These are phyloP conservation scores for Hypericum perforatum DNA, from an alignment of 345 rosid species.

Conservation along the genomic window DNA sequence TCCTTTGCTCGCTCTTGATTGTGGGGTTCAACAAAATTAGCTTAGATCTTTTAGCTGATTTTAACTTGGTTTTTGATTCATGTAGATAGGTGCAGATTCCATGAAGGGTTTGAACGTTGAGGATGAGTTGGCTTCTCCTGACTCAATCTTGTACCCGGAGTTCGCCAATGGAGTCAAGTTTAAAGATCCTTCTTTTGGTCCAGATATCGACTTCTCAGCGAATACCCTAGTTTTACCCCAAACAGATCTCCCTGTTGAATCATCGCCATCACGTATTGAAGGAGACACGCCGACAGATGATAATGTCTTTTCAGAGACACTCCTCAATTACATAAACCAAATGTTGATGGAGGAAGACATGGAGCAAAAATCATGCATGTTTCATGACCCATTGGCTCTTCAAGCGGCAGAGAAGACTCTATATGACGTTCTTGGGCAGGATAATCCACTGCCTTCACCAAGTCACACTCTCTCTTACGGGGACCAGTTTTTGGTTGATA, in stretches of 20 bases:
- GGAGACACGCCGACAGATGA: constrained; percentile 41
- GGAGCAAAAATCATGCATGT: constrained; percentile 38
- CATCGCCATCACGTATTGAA: constrained; percentile 5
- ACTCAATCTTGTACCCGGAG: no score
- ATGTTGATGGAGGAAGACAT: constrained; percentile 67
- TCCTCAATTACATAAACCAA: constrained; percentile 50
- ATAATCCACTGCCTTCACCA: constrained; percentile 15
- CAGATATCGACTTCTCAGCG: constrained; percentile 14
- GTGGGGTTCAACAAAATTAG: no score
- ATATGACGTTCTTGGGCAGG: constrained; percentile 44
- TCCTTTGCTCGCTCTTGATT: no score
- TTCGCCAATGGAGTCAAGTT: no score
- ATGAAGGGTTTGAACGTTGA: no score
- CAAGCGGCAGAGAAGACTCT: constrained; percentile 57
- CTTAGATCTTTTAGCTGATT: no score
- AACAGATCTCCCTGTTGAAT: constrained; percentile 10
- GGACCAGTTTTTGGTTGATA: constrained; percentile 26
- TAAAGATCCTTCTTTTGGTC: no score
- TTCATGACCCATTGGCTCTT: constrained; percentile 45
- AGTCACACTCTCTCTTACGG: constrained; percentile 12
- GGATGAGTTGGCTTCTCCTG: no score
- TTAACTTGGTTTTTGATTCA: no score
- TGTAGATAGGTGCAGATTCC: no score
- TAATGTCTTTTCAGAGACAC: constrained; percentile 34
- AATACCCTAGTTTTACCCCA: constrained; percentile 16